A percentile compares a stretch with the other conserved stretches of the same genome.
phyloP scores from a whole-genome alignment of 176 grass and related monocot species.

The Avena sativa region DNA sequence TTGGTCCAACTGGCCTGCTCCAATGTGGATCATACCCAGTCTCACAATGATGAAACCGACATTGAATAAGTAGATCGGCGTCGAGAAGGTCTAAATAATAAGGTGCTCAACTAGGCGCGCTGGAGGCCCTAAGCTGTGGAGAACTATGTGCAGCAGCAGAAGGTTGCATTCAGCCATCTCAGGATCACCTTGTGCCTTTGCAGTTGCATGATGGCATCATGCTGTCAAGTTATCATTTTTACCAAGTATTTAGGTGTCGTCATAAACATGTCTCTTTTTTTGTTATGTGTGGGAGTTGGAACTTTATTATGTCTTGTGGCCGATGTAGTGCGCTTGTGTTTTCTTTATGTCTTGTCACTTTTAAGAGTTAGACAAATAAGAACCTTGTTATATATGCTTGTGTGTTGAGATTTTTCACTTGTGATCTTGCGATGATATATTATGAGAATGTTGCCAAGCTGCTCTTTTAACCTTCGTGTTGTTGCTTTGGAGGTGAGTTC shows the following conservation, averaged over 20 bases:
- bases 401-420: background rate
- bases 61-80: background rate
- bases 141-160: background rate
- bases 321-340: too few relatives aligned
- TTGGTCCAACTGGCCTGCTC: conserved; percentile 1
- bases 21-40: background rate
- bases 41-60: background rate
- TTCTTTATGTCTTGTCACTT: too few relatives aligned
- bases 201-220: background rate
- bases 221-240: background rate
- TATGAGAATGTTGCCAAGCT: background rate
- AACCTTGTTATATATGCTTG: background rate
- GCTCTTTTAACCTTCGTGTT: background rate
- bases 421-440: background rate
- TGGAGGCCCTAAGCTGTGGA: too few relatives aligned
- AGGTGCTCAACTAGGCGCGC: background rate
- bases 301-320: too few relatives aligned
- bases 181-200: background rate
- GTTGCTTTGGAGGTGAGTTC: background rate
- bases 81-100: background rate
- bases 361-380: too few relatives aligned
- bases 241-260: background rate
- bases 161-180: background rate
- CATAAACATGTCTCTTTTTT: background rate
- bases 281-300: background rate